Conservation (phyloP, 805 yeast genomes). For the Starmerella stigmatis region DNA sequence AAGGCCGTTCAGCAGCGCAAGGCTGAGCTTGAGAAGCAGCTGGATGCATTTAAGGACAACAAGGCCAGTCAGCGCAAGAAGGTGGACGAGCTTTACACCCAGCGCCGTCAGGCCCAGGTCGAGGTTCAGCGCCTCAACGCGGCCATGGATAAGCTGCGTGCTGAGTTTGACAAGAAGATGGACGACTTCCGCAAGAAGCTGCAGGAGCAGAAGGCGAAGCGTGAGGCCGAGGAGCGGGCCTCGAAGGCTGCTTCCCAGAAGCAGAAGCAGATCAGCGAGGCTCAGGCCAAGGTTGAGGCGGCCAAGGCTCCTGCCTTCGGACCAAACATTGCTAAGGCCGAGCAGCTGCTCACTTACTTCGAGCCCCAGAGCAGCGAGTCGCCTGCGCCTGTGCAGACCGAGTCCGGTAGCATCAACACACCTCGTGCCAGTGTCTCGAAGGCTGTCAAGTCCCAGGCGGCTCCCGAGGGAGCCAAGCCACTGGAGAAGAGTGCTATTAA, state of each 20-base stretch:
- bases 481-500: not conserved
- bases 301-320: conserved; percentile 71
- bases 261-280: conserved; percentile 50
- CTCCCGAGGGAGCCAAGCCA: conserved; percentile 31
- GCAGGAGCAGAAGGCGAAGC: conserved; percentile 60
- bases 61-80: conserved; percentile 57
- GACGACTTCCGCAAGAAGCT: conserved; percentile 65
- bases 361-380: conserved; percentile 57
- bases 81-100: conserved; percentile 45
- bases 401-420: not conserved
- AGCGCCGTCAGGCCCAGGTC: conserved; percentile 53
- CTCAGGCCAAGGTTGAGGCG: conserved; percentile 61
- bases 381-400: conserved; percentile 24
- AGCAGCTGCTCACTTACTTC: conserved; percentile 58
- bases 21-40: conserved; percentile 60
- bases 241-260: conserved; percentile 43
- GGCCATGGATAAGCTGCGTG: conserved; percentile 36
- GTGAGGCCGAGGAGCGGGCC: conserved; percentile 60
- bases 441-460: conserved; percentile 12
- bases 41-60: conserved; percentile 50
- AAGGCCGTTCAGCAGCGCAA: conserved; percentile 56
- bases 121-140: conserved; percentile 59
- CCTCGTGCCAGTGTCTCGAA: conserved; percentile 9
- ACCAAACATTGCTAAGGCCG: conserved; percentile 64
- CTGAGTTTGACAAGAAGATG: conserved; percentile 56